Conservation (phyloP, 768 basidiomycete genomes). For the Psilocybe subaeruginosa region DNA sequence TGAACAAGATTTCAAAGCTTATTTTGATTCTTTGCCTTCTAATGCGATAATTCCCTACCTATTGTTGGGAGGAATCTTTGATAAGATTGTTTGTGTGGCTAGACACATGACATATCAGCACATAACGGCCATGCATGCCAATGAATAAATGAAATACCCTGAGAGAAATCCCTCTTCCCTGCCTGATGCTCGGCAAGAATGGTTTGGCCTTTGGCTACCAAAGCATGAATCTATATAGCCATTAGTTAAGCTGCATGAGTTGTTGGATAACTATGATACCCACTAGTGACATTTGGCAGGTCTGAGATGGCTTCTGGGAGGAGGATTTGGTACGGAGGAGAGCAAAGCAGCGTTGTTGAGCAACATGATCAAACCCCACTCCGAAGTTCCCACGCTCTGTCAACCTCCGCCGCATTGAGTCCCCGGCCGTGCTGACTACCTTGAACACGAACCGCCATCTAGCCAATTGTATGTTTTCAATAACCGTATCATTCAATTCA, state of each 20-base stretch:
- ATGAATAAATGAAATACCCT: conserved; percentile 53
- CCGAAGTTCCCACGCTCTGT: conserved; percentile 8
- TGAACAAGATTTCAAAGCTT: conserved; percentile 9
- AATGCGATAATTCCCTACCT: conserved; percentile 40
- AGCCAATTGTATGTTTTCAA: neutral
- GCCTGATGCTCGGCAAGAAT: conserved; percentile 89
- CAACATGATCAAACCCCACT: neutral
- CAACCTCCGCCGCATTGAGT: neutral
- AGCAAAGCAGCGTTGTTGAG: neutral
- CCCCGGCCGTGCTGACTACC: neutral
- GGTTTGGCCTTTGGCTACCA: conserved; percentile 76
- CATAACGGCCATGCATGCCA: neutral
- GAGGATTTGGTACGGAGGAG: conserved; percentile 1
- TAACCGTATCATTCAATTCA: neutral
- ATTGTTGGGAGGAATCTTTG: conserved; percentile 93
- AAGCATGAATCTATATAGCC: conserved; percentile 69
- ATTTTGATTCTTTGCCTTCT: neutral
- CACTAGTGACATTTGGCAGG: conserved; percentile 12
- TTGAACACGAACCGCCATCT: no score
- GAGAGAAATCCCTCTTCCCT: conserved; percentile 85
- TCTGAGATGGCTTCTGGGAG: neutral
- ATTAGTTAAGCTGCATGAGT: neutral
- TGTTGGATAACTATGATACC: neutral
- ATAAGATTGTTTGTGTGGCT: conserved; percentile 89
- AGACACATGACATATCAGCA: conserved; percentile 3